Conservation (phyloP, 2,329 filamentous ascomycete species). For the Lachnellula arida region DNA sequence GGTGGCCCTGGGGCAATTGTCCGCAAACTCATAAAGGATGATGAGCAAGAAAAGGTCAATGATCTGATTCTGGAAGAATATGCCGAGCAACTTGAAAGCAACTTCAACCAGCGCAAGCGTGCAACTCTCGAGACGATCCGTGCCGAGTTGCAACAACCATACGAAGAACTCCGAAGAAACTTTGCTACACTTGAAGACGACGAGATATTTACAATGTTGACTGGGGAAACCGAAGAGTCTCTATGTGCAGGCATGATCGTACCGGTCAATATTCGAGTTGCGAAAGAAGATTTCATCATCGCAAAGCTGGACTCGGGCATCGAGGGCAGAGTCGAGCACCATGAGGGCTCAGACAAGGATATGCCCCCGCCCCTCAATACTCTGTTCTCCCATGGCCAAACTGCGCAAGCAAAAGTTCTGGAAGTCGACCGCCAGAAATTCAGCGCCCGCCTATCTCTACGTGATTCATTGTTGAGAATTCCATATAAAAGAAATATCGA, state of each 20-base stretch:
- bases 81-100: conserved; percentile 87
- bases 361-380: conserved; percentile 60
- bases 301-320: conserved; percentile 92
- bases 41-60: conserved; percentile 91
- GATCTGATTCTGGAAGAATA: conserved; percentile 96
- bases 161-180: conserved; percentile 84
- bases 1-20: conserved; percentile 87
- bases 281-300: conserved; percentile 89
- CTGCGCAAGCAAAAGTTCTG: conserved; percentile 79
- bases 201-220: conserved; percentile 94
- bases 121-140: conserved; percentile 95
- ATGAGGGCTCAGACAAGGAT: conserved; percentile 69
- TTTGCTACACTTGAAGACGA: conserved; percentile 67
- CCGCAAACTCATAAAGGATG: conserved; percentile 89
- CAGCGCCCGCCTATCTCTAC: conserved; percentile 74
- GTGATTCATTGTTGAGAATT: conserved; percentile 72
- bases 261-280: conserved; percentile 79
- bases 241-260: conserved; percentile 89
- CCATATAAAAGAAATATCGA: conserved; percentile 68
- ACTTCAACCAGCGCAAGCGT: conserved; percentile 90
- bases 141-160: conserved; percentile 85
- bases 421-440: conserved; percentile 86
- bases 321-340: conserved; percentile 78
- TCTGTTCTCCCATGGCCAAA: conserved; percentile 74
- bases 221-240: conserved; percentile 82